Base-by-base conservation (phyloP, 2,329 filamentous ascomycete genomes). In the Ophiosphaerella herpotricha region DNA sequence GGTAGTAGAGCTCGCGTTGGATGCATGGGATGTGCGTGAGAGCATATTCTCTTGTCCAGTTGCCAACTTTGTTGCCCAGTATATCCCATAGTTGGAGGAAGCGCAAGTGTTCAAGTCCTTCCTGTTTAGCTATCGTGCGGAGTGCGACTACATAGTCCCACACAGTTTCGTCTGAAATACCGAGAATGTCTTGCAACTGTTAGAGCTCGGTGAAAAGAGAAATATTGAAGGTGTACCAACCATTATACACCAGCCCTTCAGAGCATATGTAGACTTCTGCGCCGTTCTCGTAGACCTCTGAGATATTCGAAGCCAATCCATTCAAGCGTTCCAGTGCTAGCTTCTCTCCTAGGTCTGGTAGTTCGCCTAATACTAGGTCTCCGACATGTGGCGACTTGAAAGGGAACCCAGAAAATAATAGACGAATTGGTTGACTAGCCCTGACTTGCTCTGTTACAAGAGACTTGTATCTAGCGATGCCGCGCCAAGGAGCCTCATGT, bases 331-430 rank as follows among this genome's bases (percentile, higher is more conserved):
- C 57, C 14, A 77, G 59, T 5, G 75, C 75, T 35, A 77, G 54
- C 42, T 75, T 70, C 46, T 77, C 75, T 5, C 69, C 75, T 9
- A 74, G 58, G 34, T 78, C 75, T 3, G 75, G 75, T 5, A 75
- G 53, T 1, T 48, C 52, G 12, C 75, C 81, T 4, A 85, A 65
- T 0, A 83, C 80, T 48, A 86, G 85, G 26, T 76, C 71, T 1
- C 61, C 60, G 0, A 72, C 74, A 54, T 85, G 85, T 7, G 82
- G 79, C 0, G 81, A 84, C 58, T 85, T 85, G 74, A 83, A 85
- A 0, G 83, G 82, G 39, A 85, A 85, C 0, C 81, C 82, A 0
- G 83, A 83, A 0, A 85, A 74, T 23, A 66, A 43, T 32, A 67
- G 43, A 9, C 40, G 55, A 26, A 67, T 42, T 3, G 64, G 50